Conservation (phyloP, 2,329 filamentous ascomycete species). For the Botrytis byssoidea region DNA sequence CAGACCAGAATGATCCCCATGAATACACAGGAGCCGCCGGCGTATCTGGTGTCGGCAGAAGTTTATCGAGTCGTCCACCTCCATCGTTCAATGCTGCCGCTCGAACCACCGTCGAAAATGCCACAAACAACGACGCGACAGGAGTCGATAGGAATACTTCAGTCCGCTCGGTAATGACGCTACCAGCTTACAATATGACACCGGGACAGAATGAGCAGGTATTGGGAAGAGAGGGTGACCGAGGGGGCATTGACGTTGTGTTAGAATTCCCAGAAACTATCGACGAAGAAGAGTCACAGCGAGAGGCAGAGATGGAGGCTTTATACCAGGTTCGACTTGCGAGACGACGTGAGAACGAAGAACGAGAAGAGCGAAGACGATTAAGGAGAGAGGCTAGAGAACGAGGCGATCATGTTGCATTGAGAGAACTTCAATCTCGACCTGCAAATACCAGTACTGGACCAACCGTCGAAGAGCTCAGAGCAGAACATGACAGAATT, state of each 20-base stretch:
- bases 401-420: slow-evolving; percentile 64
- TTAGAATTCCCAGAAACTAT: slow-evolving; percentile 78
- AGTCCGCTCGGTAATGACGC: slow-evolving; percentile 88
- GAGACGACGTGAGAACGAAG: slow-evolving; percentile 70
- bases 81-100: slow-evolving; percentile 24
- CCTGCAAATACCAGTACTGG: slow-evolving; percentile 44
- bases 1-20: slow-evolving; percentile 41
- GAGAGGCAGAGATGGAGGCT: slow-evolving; percentile 90
- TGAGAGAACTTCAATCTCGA: slow-evolving; percentile 62
- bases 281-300: slow-evolving; percentile 72
- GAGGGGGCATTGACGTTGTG: slow-evolving; percentile 87
- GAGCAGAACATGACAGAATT: slow-evolving; percentile 54
- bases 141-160: slow-evolving; percentile 79
- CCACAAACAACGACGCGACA: slow-evolving; percentile 8
- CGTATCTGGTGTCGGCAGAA: slow-evolving; percentile 12
- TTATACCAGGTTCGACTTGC: slow-evolving; percentile 85
- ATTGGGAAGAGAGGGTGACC: slow-evolving; percentile 83
- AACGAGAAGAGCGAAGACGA: slow-evolving; percentile 73
- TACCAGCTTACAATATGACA: slow-evolving; percentile 77
- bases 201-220: slow-evolving; percentile 76
- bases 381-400: slow-evolving; percentile 69
- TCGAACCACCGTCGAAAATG: slow-evolving; percentile 13
- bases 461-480: slow-evolving; percentile 59
- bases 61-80: slow-evolving; percentile 21
- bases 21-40: slow-evolving; percentile 40